Evolutionary conservation across 1,139 yeast genomes (phyloP).

Genomic region (Taphrina communis): DNA sequence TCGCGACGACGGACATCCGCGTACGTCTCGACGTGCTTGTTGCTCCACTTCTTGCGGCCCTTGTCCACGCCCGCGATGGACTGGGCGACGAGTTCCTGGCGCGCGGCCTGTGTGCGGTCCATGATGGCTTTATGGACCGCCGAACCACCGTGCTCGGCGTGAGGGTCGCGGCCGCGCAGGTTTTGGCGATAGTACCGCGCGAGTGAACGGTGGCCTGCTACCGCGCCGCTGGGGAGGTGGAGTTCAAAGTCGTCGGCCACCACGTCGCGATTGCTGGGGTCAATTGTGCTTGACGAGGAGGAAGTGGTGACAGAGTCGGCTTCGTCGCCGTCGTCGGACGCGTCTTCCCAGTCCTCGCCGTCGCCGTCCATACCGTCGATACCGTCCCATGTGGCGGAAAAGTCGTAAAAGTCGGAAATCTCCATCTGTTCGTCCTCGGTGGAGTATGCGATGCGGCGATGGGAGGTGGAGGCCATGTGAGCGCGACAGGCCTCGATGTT

Average conservation of each 20-base stretch:
- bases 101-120: slow-evolving; percentile 77
- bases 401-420: slow-evolving; percentile 84
- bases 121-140: slow-evolving; percentile 78
- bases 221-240: slow-evolving; percentile 77
- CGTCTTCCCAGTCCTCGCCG: slow-evolving; percentile 57
- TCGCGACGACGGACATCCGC: slow-evolving; percentile 72
- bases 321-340: slow-evolving; percentile 54
- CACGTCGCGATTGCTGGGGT: slow-evolving; percentile 51
- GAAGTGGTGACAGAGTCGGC: slow-evolving; percentile 53
- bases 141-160: slow-evolving; percentile 71
- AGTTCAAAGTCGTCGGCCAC: slow-evolving; percentile 71
- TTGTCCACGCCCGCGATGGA: slow-evolving; percentile 42
- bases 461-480: slow-evolving; percentile 85
- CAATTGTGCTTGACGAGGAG: slow-evolving; percentile 42
- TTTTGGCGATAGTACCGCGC: slow-evolving; percentile 86
- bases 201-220: slow-evolving; percentile 87
- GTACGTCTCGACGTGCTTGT: slow-evolving; percentile 41
- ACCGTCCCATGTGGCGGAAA: slow-evolving; percentile 63
- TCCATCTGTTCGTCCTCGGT: slow-evolving; percentile 78
- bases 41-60: slow-evolving; percentile 38
- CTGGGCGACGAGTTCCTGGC: slow-evolving; percentile 57
- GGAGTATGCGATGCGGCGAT: slow-evolving; percentile 88
- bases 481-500: slow-evolving; percentile 86
- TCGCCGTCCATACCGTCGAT: slow-evolving; percentile 55
- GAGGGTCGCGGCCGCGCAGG: slow-evolving; percentile 66